Conservation (phyloP, 768 basidiomycete species). For the Lactarius sp. region DNA sequence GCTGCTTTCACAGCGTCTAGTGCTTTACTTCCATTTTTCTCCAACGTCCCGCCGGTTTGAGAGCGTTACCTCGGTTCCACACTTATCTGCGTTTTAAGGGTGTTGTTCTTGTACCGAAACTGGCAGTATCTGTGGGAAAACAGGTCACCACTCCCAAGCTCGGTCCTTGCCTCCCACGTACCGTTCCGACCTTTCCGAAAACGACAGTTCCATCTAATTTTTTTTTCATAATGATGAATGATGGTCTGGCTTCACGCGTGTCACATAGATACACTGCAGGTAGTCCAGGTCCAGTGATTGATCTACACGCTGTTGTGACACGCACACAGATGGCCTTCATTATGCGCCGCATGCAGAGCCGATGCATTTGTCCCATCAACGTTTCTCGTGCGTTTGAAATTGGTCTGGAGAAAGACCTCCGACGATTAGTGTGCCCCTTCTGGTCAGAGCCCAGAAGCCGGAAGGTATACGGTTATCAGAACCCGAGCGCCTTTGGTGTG, state of each 20-base stretch:
- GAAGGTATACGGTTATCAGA: neutral
- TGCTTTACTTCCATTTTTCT: no score
- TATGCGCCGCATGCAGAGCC: no score
- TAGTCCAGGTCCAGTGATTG: no score
- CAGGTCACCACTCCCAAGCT: neutral
- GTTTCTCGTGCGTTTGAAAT: no score
- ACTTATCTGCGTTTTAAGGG: neutral
- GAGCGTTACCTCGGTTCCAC: neutral
- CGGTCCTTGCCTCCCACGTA: neutral
- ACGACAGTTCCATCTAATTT: no score
- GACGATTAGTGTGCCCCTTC: neutral
- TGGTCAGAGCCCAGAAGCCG: neutral
- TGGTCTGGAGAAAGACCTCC: no score
- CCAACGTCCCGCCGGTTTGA: neutral
- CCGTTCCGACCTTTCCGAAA: neutral
- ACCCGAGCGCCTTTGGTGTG: neutral
- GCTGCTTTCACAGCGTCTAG: neutral
- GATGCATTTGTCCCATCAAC: no score
- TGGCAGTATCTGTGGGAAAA: neutral
- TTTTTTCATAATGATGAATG: no score
- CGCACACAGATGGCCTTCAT: no score
- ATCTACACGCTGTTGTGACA: no score
- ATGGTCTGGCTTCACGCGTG: no score
- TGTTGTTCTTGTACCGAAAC: neutral
- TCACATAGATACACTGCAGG: no score